Percentiles rank a stretch among this genome's conserved stretches.
phyloP scores from a whole-genome alignment of 2,329 filamentous ascomycete species.

The Fusarium sambucinum region DNA sequence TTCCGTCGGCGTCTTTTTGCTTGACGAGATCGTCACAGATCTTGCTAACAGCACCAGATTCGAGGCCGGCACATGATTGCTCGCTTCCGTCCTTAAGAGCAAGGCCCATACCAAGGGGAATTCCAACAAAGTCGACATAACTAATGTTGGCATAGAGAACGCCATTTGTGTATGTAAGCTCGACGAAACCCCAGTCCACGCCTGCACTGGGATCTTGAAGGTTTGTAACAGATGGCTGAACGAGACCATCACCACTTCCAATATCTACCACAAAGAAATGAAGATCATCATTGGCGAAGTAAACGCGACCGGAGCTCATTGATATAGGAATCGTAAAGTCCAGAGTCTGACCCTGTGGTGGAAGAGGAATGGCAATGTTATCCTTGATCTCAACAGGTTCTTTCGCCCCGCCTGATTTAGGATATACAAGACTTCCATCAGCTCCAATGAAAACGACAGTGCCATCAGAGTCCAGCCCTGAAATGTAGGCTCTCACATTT shows the following conservation, averaged over 20 bases:
- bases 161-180: constrained; percentile 59
- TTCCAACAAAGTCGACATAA: constrained; percentile 64
- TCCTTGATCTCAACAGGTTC: constrained; percentile 54
- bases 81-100: constrained; percentile 51
- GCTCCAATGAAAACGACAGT: constrained; percentile 59
- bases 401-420: constrained; percentile 52
- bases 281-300: constrained; percentile 59
- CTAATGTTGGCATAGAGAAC: constrained; percentile 62
- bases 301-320: constrained; percentile 58
- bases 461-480: constrained; percentile 56
- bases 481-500: constrained; percentile 59
- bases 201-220: constrained; percentile 57
- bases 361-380: constrained; percentile 60
- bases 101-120: constrained; percentile 64
- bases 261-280: constrained; percentile 57
- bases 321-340: constrained; percentile 57
- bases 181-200: constrained; percentile 64
- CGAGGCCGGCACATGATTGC: constrained; percentile 58
- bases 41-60: constrained; percentile 50
- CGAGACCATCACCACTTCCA: constrained; percentile 53
- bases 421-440: constrained; percentile 58
- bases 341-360: constrained; percentile 53
- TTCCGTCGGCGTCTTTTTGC: constrained; percentile 55
- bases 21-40: constrained; percentile 58
- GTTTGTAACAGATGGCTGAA: constrained; percentile 62